phyloP scores from a whole-genome alignment of 164 flowering plant genomes.

The Berberis thunbergii region DNA sequence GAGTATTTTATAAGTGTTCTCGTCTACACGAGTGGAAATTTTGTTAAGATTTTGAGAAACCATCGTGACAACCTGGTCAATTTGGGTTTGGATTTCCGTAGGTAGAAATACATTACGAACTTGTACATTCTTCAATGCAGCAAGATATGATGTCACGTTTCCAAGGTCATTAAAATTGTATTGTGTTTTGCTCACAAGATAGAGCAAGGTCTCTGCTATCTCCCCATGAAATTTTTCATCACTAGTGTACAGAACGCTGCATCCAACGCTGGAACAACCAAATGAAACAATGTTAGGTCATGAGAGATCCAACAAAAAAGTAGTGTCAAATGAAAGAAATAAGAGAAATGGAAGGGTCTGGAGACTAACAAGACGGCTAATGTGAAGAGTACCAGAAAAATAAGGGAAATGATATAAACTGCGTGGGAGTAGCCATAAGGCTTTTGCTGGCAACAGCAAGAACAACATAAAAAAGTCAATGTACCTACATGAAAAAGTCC shows the following conservation, averaged over 20 bases:
- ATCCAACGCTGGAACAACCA: too few relatives aligned
- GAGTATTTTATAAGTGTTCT: conserved; percentile 42
- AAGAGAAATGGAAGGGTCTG: conserved; percentile 13
- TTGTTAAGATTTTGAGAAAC: conserved; percentile 54
- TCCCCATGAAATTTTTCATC: conserved; percentile 70
- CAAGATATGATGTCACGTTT: too few relatives aligned
- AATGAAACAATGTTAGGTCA: too few relatives aligned
- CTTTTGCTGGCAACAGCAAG: conserved; percentile 40
- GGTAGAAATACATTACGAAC: conserved; percentile 48
- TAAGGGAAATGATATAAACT: conserved; percentile 28
- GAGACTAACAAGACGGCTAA: conserved; percentile 27
- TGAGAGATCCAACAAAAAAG: background rate
- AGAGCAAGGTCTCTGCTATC: conserved; percentile 25
- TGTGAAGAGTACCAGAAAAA: conserved; percentile 45
- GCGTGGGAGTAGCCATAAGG: conserved; percentile 20
- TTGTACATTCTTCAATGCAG: too few relatives aligned
- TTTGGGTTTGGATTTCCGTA: conserved; percentile 44
- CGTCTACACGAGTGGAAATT: conserved; percentile 11
- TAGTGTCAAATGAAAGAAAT: background rate
- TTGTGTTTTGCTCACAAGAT: too few relatives aligned
- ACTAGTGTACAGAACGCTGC: conserved; percentile 64
- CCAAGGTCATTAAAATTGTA: too few relatives aligned
- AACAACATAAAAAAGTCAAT: conserved; percentile 13
- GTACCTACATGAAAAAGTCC: too few relatives aligned
- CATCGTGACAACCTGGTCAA: conserved; percentile 12